Percentiles rank a stretch among this genome's conserved stretches.
Evolutionary conservation across 2,329 filamentous ascomycete genomes (phyloP).

Genomic region (Ceratocystis ficicola): DNA sequence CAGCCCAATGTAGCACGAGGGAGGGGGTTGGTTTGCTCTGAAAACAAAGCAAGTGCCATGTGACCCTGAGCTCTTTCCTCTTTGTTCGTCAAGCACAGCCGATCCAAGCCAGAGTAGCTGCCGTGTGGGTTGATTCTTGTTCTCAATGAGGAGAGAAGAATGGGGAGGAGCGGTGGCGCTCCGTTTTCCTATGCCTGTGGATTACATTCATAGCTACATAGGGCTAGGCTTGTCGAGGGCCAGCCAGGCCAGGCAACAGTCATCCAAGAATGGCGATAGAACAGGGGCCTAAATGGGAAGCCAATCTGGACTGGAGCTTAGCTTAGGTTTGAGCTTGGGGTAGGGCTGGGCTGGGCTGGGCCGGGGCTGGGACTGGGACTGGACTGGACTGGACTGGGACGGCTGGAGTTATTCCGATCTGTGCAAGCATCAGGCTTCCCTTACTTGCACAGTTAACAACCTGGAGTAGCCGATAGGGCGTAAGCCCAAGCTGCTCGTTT

Average conservation of each 20-base stretch:
- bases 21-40: too few relatives aligned
- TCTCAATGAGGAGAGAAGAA: not conserved
- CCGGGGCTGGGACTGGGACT: not conserved
- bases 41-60: not conserved
- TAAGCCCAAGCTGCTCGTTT: too few relatives aligned
- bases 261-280: not conserved
- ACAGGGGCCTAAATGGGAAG: not conserved
- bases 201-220: not conserved
- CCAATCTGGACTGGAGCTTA: not conserved
- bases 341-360: not conserved
- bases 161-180: not conserved
- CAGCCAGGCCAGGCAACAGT: not conserved
- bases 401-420: too few relatives aligned
- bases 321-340: not conserved
- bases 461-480: too few relatives aligned
- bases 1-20: not conserved
- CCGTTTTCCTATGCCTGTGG: not conserved
- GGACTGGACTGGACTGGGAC: not conserved
- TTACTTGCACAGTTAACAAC: not conserved
- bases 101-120: not conserved
- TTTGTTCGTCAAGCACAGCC: not conserved
- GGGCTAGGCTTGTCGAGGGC: not conserved
- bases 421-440: not conserved
- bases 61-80: not conserved
- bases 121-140: not conserved